Conservation (phyloP, 352 stramenopile genomes). For the Pythium brachiatum region DNA sequence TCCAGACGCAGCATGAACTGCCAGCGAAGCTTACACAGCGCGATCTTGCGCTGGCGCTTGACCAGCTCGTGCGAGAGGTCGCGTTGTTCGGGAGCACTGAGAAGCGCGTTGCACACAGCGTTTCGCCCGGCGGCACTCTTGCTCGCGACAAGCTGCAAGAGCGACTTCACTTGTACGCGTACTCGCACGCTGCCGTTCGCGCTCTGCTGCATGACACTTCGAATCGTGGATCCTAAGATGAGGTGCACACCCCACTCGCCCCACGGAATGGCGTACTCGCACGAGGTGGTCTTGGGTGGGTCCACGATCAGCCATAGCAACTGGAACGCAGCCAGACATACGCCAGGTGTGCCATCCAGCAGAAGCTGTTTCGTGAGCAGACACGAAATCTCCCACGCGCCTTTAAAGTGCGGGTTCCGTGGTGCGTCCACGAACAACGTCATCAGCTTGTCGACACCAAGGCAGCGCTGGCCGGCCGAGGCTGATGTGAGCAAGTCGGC, state of each 20-base stretch:
- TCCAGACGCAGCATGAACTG: constrained; percentile 60
- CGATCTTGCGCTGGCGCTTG: constrained; percentile 42
- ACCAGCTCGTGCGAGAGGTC: constrained; percentile 35
- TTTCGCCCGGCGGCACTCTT: constrained; percentile 57
- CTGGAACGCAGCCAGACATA: constrained; percentile 56
- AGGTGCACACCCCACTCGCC: constrained; percentile 78
- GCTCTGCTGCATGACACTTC: constrained; percentile 69
- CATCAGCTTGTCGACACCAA: constrained; percentile 60
- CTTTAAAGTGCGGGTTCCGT: constrained; percentile 43
- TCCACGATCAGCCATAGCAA: constrained; percentile 57
- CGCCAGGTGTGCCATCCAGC: constrained; percentile 38
- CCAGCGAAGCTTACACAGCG: constrained; percentile 55
- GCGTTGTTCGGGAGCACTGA: constrained; percentile 63
- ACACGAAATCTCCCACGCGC: constrained; percentile 71
- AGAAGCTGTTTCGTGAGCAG: constrained; percentile 67
- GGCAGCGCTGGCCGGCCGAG: constrained; percentile 35
- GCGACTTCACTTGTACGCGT: constrained; percentile 40
- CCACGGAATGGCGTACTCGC: constrained; percentile 67
- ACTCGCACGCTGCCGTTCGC: constrained; percentile 65
- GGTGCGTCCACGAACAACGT: constrained; percentile 33
- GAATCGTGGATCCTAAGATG: constrained; percentile 70
- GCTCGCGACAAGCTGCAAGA: constrained; percentile 42
- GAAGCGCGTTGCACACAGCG: constrained; percentile 66
- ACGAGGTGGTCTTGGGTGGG: constrained; percentile 26
- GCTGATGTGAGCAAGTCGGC: constrained; percentile 49